phyloP scores from a whole-genome alignment of 306 rosid genomes.

The Canavalia gladiata region DNA sequence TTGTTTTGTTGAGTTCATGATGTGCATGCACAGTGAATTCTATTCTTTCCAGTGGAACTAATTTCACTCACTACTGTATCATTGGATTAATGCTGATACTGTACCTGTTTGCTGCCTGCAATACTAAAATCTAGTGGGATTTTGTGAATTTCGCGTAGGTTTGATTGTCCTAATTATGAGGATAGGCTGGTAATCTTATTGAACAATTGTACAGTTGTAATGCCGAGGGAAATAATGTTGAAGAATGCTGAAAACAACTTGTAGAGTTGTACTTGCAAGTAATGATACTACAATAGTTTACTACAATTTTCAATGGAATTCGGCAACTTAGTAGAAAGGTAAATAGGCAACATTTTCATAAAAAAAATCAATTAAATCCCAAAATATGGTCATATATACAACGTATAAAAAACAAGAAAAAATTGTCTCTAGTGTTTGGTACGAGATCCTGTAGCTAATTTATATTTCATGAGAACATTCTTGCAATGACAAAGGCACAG shows the following conservation, averaged over 20 bases:
- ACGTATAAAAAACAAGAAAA: background rate
- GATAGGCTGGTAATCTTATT: background rate
- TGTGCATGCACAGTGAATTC: background rate
- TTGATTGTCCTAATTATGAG: background rate
- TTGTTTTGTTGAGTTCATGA: background rate
- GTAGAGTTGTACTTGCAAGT: background rate
- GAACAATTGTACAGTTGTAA: background rate
- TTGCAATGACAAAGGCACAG: too few relatives aligned
- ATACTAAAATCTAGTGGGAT: background rate
- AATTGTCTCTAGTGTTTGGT: background rate
- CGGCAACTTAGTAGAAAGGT: background rate
- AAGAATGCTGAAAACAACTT: background rate
- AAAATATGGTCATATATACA: background rate
- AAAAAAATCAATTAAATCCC: background rate
- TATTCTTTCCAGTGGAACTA: slow-evolving; percentile 9
- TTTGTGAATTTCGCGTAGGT: slow-evolving; percentile 10
- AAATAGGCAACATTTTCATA: background rate
- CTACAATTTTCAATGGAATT: background rate
- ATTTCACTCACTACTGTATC: slow-evolving; percentile 18
- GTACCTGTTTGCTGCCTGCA: background rate
- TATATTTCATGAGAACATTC: too few relatives aligned
- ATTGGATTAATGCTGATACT: background rate
- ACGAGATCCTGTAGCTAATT: background rate
- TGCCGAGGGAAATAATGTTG: background rate
- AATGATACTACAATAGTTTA: background rate